Conservation (phyloP, 129 eudicot genomes). For the Flaveria robusta region DNA sequence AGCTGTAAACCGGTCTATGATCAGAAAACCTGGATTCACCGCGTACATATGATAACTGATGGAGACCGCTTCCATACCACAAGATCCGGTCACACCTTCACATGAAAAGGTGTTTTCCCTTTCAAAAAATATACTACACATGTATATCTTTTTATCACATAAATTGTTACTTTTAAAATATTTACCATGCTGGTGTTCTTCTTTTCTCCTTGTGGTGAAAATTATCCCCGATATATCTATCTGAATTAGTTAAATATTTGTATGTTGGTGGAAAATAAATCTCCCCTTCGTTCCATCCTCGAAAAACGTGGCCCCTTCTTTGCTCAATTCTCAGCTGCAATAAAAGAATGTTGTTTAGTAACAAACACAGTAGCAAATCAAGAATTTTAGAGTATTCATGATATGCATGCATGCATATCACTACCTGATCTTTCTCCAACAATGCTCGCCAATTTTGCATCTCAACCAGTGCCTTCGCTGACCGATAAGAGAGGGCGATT, state of each 20-base stretch:
- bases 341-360: conserved; percentile 7
- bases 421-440: conserved; percentile 87
- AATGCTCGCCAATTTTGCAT: conserved; percentile 99
- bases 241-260: conserved; percentile 86
- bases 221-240: conserved; percentile 85
- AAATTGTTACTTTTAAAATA: neutral
- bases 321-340: conserved; percentile 84
- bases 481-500: conserved; percentile 84
- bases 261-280: conserved; percentile 98
- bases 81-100: conserved; percentile 93
- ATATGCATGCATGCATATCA: neutral
- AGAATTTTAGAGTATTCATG: neutral
- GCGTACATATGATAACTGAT: conserved; percentile 85
- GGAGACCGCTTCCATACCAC: conserved; percentile 93
- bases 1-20: conserved; percentile 84
- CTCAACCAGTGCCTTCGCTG: conserved; percentile 91
- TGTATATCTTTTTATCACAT: neutral
- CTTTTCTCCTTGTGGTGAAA: conserved; percentile 84
- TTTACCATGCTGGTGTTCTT: conserved; percentile 97
- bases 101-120: neutral
- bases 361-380: neutral
- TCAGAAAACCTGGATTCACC: conserved; percentile 93
- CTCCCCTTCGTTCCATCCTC: conserved; percentile 89
- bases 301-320: conserved; percentile 81
- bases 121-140: neutral